Evolutionary conservation across 768 basidiomycete genomes (phyloP).

Genomic region (Tulasnella sp.): DNA sequence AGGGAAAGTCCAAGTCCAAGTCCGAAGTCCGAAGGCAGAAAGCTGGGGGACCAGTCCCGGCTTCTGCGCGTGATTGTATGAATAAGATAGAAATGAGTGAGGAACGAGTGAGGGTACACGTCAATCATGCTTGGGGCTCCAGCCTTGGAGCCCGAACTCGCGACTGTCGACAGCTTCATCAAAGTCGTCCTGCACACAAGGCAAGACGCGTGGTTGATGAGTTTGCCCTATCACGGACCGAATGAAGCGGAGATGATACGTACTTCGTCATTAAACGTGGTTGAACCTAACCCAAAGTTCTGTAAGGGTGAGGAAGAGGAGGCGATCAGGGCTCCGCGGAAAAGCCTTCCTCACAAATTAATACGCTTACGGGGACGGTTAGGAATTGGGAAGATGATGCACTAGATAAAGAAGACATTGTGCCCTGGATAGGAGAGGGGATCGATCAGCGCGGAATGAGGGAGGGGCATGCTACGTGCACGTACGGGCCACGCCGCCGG

Average conservation of each 20-base stretch:
- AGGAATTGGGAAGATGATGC: neutral
- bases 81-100: too few relatives aligned
- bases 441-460: neutral
- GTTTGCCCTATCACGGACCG: neutral
- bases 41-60: too few relatives aligned
- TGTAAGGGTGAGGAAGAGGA: neutral
- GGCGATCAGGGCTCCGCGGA: neutral
- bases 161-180: neutral
- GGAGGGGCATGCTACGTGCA: neutral
- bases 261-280: neutral
- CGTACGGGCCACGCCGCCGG: neutral
- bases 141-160: neutral
- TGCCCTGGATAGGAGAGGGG: neutral
- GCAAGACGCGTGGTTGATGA: neutral
- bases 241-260: neutral
- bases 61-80: too few relatives aligned
- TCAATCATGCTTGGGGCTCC: slow-evolving; percentile 2
- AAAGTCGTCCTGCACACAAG: neutral
- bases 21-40: too few relatives aligned
- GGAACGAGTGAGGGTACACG: too few relatives aligned
- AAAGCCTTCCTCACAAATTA: neutral
- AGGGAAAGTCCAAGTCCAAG: too few relatives aligned
- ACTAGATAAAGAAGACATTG: neutral
- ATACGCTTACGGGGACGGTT: neutral
- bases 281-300: neutral